A percentile compares a stretch with the other conserved stretches of the same genome.
Evolutionary conservation across 2,329 filamentous ascomycete species (phyloP).

Genomic region (Colletotrichum cordylinicola): DNA sequence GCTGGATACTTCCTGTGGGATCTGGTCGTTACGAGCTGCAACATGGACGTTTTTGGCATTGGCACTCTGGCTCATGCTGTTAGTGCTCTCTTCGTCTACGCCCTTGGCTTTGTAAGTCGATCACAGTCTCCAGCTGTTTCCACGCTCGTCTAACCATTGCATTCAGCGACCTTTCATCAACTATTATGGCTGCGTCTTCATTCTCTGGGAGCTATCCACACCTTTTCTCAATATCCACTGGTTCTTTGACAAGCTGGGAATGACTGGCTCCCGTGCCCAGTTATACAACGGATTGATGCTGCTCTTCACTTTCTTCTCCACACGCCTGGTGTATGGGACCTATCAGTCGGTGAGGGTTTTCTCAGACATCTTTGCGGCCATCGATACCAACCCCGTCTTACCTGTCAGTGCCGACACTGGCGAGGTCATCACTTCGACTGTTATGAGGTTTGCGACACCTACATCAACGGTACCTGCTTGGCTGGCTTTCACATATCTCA

Average conservation of each 20-base stretch:
- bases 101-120: constrained; percentile 76
- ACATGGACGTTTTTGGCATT: constrained; percentile 76
- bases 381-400: constrained; percentile 41
- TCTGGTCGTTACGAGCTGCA: constrained; percentile 69
- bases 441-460: constrained; percentile 56
- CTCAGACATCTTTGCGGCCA: constrained; percentile 68
- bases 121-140: not conserved
- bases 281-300: constrained; percentile 79
- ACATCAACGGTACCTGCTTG: constrained; percentile 67
- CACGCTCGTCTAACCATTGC: constrained; percentile 13
- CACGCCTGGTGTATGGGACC: constrained; percentile 79
- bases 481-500: constrained; percentile 72
- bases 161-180: constrained; percentile 80
- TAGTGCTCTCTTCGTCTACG: constrained; percentile 76
- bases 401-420: constrained; percentile 25
- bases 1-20: constrained; percentile 89
- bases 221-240: constrained; percentile 90
- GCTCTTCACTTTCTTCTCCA: constrained; percentile 76
- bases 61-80: constrained; percentile 80
- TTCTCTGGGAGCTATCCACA: constrained; percentile 86
- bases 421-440: constrained; percentile 35
- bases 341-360: constrained; percentile 75
- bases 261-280: constrained; percentile 77
- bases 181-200: constrained; percentile 81
- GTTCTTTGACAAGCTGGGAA: constrained; percentile 87